phyloP scores from a whole-genome alignment of 176 grass and related monocot species.

The Eleusine indica region DNA sequence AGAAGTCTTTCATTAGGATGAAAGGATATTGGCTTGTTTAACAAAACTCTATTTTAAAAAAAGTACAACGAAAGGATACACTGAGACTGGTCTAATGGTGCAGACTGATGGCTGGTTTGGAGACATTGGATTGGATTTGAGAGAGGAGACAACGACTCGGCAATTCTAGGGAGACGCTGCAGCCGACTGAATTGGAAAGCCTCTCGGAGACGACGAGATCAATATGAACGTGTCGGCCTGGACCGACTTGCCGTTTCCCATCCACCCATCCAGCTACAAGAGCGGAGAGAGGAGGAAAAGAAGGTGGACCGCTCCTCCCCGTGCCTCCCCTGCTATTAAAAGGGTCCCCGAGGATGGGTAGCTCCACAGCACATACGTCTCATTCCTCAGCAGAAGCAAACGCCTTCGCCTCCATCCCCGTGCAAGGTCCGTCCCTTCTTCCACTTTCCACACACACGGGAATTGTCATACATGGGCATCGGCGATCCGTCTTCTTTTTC shows the following conservation, averaged over 20 bases:
- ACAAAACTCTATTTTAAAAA: too few relatives aligned
- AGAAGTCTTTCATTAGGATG: too few relatives aligned
- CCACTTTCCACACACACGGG: neutral
- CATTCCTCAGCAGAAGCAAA: slow-evolving; percentile 16
- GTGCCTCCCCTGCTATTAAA: slow-evolving; percentile 45
- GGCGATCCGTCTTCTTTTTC: neutral
- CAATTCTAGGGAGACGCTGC: neutral
- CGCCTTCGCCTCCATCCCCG: neutral
- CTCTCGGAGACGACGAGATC: neutral
- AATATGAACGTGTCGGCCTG: neutral
- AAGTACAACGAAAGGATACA: too few relatives aligned
- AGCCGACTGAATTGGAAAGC: neutral
- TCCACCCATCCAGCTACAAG: neutral
- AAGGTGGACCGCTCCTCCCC: slow-evolving; percentile 28
- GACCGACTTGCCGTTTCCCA: slow-evolving; percentile 1
- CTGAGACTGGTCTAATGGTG: too few relatives aligned
- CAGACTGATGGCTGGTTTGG: too few relatives aligned
- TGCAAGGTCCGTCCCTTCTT: slow-evolving; percentile 33
- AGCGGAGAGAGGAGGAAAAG: slow-evolving; percentile 7
- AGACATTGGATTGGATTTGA: too few relatives aligned
- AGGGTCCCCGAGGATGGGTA: neutral
- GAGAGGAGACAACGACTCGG: too few relatives aligned
- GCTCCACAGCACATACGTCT: neutral
- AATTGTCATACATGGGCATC: neutral
- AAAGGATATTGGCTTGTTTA: too few relatives aligned